Evolutionary conservation across 2,329 filamentous ascomycete species (phyloP), one percentile per base, ranked within the genome.

Genomic region (Harringtonia lauricola): DNA sequence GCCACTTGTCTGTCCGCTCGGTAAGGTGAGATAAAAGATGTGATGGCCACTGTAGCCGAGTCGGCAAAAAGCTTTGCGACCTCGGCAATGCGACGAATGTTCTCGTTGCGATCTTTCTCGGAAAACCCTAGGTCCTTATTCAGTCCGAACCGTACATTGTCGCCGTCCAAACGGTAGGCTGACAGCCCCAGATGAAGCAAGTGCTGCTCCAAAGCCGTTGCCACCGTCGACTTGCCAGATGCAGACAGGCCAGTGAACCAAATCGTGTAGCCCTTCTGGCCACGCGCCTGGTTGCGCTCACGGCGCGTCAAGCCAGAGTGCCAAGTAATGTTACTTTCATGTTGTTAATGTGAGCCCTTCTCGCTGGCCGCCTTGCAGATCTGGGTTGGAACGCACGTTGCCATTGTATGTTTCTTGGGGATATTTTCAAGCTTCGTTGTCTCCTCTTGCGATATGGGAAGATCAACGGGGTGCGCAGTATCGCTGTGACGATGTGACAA

Each of bases 171-270:
- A 42, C 92, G 81, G 76, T 98, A 98, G 48, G 89, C 85, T 44
- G 82, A 71, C 41, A 92, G 70, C 36, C 82, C 83, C 12, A 86
- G 74, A 63, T 94, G 88, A 44, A 98, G 79, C 29, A 98, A 81
- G 64, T 95, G 88, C 70, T 95, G 90, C 72, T 98, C 92, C 34
- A 98, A 84, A 15, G 92, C 92, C 3, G 87, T 94, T 44, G 92
- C 92, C 50, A 98, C 86, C 46, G 92, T 98, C 42, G 90, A 95
- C 69, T 98, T 98, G 60, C 92, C 92, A 0, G 87, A 95, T 41
- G 90, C 92, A 31, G 86, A 94, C 51, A 98, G 85, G 43, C 92
- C 92, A 1, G 92, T 98, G 61, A 98, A 85, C 92, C 92, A 98
- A 67, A 98, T 82, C 46, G 92, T 98, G 62, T 94, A 83, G 61